A percentile compares a stretch with the other conserved stretches of the same genome.
These are phyloP conservation scores for Alternaria arborescens DNA, from an alignment of 2,329 filamentous ascomycete species.

Conservation along the genomic window DNA sequence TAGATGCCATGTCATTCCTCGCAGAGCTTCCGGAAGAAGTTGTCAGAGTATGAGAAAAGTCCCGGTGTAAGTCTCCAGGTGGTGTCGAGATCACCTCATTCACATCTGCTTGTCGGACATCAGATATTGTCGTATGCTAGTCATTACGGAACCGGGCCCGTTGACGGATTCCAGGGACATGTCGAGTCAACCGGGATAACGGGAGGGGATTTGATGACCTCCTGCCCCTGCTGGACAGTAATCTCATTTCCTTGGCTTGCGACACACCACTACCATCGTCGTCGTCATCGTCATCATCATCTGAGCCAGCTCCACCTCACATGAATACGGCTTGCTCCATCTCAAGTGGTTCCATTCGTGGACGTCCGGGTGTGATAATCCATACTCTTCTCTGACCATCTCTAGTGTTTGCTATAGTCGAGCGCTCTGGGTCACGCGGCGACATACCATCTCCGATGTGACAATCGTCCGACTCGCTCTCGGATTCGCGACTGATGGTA, in stretches of 20 bases:
- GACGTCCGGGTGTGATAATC: constrained; percentile 10
- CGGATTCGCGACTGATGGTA: neutral
- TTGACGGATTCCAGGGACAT: neutral
- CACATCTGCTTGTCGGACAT: neutral
- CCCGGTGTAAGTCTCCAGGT: neutral
- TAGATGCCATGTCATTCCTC: neutral
- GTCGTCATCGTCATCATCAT: neutral
- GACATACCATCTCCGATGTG: constrained; percentile 8
- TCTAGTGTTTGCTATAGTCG: neutral
- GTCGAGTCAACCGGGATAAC: neutral
- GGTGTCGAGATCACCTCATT: neutral
- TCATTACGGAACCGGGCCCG: neutral
- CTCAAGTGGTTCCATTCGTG: neutral
- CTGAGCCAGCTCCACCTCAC: constrained; percentile 6
- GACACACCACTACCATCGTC: neutral
- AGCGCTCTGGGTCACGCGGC: neutral
- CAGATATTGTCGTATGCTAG: neutral
- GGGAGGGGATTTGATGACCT: neutral
- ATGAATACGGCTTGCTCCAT: neutral
- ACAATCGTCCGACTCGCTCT: neutral
- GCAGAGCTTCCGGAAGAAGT: neutral
- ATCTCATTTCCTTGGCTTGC: neutral
- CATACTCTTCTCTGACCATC: constrained; percentile 3
- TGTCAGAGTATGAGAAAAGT: neutral
- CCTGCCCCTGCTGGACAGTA: neutral